Base-by-base conservation (phyloP, 176 grass and related monocot species). In the Oryza officinalis region DNA sequence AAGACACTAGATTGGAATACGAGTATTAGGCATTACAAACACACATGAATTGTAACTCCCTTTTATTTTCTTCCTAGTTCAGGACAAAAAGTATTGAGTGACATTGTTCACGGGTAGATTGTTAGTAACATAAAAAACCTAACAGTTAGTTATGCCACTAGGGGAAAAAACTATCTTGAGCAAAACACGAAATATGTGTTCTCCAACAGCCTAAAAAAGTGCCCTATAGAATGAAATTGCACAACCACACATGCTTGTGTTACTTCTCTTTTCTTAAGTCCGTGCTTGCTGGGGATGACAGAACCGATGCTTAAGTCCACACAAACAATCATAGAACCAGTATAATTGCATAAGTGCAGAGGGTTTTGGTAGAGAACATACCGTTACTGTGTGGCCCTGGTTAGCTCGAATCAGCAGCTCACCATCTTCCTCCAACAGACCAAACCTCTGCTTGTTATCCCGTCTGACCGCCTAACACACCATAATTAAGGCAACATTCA, bases 361-460 rank as follows among this genome's bases (percentile, higher is more conserved):
- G 44, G 32, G 23, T 60, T 3, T 49, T 4, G 15, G 43, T 20
- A 54, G n/a, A 72, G 35, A 82, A 91, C 74, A 69, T 86, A 97
- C 95, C 17, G 45, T 81, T 45, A 94, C 79, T 2, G 92, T 83
- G 81, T 97, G 95, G 13, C 92, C 95, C 67, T 97, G 95, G 81
- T 97, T 97, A 22, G 92, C 95, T 8, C 95, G 92, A 57, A 97
- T 94, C 17, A 93, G 69, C 57, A 94, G 84, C 71, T 93, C 90
- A 0, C 90, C 88, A 47, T 94, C 79, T 91, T 97, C 92, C 90
- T 97, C 95, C 88, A 94, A 78, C 73, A 97, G 79, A 83, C 82
- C 84, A 74, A 97, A 94, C 6, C 92, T 86, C 76, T 97, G 95
- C 79, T 97, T 97, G 82, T 88, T 94, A 69, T 93, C 88, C 67